A percentile compares a stretch with the other conserved stretches of the same genome.
Conservation (phyloP, 2,329 filamentous ascomycete species). For the Pestalotiopsis sp. region DNA sequence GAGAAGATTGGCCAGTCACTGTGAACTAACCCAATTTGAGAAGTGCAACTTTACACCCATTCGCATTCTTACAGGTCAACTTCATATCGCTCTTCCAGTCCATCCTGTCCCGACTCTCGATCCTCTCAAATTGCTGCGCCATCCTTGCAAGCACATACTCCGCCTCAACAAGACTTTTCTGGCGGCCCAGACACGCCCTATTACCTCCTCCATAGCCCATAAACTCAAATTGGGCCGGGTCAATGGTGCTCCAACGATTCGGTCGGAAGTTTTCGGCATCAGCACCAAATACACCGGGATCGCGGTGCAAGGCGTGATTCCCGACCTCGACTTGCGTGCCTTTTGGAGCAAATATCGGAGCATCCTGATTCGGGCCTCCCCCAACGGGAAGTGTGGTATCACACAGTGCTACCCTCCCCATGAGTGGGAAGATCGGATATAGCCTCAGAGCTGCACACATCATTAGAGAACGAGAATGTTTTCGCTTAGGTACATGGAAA, state of each 20-base stretch:
- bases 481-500: too few species aligned
- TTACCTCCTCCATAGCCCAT: conserved; percentile 14
- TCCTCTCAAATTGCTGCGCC: conserved; percentile 3
- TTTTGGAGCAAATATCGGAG: conserved; percentile 10
- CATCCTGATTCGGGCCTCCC: conserved; percentile 9
- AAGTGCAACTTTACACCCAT: conserved; percentile 13
- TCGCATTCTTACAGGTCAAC: conserved; percentile 13
- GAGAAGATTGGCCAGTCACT: too few species aligned
- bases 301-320: conserved; percentile 11
- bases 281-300: not conserved
- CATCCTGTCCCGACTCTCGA: conserved; percentile 11
- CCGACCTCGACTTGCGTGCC: conserved; percentile 5
- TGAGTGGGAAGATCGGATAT: conserved; percentile 1
- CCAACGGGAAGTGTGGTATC: conserved; percentile 14
- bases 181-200: conserved; percentile 11
- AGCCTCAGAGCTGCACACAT: not conserved
- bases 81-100: conserved; percentile 15
- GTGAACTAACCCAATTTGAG: too few species aligned
- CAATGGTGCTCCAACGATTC: conserved; percentile 15
- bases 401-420: conserved; percentile 11
- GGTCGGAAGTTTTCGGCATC: conserved; percentile 13
- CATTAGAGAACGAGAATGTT: not conserved
- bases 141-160: conserved; percentile 12
- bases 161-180: conserved; percentile 11
- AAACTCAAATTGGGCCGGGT: conserved; percentile 13